Base-by-base conservation (phyloP, 1,139 yeast genomes). In the Candida gigantensis region DNA sequence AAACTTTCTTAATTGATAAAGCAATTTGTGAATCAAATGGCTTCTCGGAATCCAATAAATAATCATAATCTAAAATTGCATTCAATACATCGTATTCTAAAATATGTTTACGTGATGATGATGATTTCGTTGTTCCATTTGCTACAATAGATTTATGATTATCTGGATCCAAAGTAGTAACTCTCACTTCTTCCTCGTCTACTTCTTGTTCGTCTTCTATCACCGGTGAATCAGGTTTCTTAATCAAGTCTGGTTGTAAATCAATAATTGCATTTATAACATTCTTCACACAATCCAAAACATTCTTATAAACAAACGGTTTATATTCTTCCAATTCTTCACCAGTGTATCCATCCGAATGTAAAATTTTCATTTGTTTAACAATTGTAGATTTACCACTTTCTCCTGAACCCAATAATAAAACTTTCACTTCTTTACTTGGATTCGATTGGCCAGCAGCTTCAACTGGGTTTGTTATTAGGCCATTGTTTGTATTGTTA, bases 351-450 rank as follows among this genome's bases (percentile, higher is more conserved):
- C 90, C 92, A 50, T 77, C 72, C 49, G 83, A 84, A 53, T 83
- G 89, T 38, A 84, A 61, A 35, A 84, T 82, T 54, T 82, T 84
- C 68, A 84, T 73, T 57, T 84, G 92, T 53, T 83, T 84, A 34
- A 84, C 75, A 32, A 84, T 79, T 4, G 92, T 84, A 3, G 89
- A 81, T 52, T 84, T 84, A 11, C 92, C 92, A 50, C 84, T 76
- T 53, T 84, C 94, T 17, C 92, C 94, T 0, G 90, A 80, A 6
- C 94, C 94, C 36, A 84, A 61, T 28, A 84, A 62, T 25, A 84
- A 62, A 28, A 82, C 78, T 53, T 84, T 84, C 23, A 81, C 76
- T 44, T 76, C 80, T 40, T 68, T 67, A 15, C 54, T 25, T 6
- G 46, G 33, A 24, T 39, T 39, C 19, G 40, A 36, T 11, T 39